Conservation (phyloP, 1,284 basidiomycete species). For the Cryptococcus sp. region DNA sequence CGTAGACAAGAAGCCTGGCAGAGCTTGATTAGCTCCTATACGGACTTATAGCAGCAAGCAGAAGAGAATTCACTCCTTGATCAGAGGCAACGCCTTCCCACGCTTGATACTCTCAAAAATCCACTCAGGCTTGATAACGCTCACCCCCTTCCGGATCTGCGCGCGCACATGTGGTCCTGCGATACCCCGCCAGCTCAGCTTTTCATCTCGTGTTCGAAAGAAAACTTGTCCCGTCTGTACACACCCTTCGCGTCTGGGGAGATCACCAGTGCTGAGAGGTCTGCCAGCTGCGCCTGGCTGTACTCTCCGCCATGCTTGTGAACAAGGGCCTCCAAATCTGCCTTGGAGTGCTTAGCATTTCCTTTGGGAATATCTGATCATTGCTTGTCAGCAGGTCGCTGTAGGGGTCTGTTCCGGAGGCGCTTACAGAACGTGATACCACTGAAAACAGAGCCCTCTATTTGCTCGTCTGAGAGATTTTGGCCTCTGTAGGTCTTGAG, state of each 20-base stretch:
- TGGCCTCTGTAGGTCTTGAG: constrained; percentile 65
- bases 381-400: neutral
- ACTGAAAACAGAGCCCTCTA: constrained; percentile 65
- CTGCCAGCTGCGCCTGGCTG: constrained; percentile 55
- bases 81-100: constrained; percentile 59
- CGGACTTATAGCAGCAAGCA: neutral
- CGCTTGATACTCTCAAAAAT: constrained; percentile 68
- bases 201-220: too few species aligned
- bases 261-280: constrained; percentile 56
- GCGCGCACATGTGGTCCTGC: constrained; percentile 49
- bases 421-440: constrained; percentile 72
- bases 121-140: constrained; percentile 77
- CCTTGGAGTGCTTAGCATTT: constrained; percentile 26
- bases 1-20: constrained; percentile 41
- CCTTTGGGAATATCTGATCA: constrained; percentile 65
- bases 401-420: neutral
- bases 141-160: constrained; percentile 56
- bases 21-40: neutral
- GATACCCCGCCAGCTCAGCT: neutral
- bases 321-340: constrained; percentile 54
- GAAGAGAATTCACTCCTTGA: constrained; percentile 59
- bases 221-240: too few species aligned
- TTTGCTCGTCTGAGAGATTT: constrained; percentile 58
- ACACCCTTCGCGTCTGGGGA: constrained; percentile 42
- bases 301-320: constrained; percentile 71